A percentile compares a stretch with the other conserved stretches of the same genome.
These are phyloP conservation scores for Microthyrium microscopicum DNA, from an alignment of 2,329 filamentous ascomycete species.

Conservation along the genomic window DNA sequence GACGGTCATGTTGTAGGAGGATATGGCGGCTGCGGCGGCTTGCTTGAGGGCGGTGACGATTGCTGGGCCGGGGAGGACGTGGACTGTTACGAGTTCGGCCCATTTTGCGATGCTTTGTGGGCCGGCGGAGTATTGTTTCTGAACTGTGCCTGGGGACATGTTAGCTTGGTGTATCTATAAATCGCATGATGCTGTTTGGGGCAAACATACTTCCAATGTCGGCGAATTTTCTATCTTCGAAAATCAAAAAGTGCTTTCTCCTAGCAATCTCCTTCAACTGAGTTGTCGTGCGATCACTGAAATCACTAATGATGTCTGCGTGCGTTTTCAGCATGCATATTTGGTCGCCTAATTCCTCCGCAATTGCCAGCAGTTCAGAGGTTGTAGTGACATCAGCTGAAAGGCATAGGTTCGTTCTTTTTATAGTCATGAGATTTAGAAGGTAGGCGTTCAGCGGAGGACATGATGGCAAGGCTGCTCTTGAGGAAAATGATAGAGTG, in stretches of 20 bases:
- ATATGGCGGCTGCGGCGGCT: conserved; percentile 30
- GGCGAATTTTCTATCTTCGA: conserved; percentile 39
- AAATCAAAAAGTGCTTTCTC: conserved; percentile 34
- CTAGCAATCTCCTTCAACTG: conserved; percentile 30
- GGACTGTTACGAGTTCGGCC: conserved; percentile 36
- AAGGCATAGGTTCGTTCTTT: conserved; percentile 35
- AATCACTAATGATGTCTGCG: conserved; percentile 45
- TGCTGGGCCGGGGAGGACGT: conserved; percentile 35
- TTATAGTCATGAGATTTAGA: conserved; percentile 31
- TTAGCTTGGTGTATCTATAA: not conserved
- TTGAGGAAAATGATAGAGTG: conserved; percentile 27
- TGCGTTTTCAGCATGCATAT: conserved; percentile 46
- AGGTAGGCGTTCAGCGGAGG: conserved; percentile 31
- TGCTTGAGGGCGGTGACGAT: conserved; percentile 33
- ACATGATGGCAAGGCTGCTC: conserved; percentile 25
- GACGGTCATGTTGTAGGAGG: conserved; percentile 32
- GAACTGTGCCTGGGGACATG: conserved; percentile 29
- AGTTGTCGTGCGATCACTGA: conserved; percentile 36
- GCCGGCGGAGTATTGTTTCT: conserved; percentile 36
- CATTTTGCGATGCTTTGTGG: conserved; percentile 33
- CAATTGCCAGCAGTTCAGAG: conserved; percentile 36
- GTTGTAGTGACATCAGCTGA: conserved; percentile 42
- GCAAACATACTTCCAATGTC: conserved; percentile 34
- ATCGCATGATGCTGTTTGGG: not conserved
- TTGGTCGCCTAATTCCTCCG: conserved; percentile 41